These are phyloP conservation scores for Atalantia buxifolia DNA, from an alignment of 345 rosid species.

Conservation along the genomic window DNA sequence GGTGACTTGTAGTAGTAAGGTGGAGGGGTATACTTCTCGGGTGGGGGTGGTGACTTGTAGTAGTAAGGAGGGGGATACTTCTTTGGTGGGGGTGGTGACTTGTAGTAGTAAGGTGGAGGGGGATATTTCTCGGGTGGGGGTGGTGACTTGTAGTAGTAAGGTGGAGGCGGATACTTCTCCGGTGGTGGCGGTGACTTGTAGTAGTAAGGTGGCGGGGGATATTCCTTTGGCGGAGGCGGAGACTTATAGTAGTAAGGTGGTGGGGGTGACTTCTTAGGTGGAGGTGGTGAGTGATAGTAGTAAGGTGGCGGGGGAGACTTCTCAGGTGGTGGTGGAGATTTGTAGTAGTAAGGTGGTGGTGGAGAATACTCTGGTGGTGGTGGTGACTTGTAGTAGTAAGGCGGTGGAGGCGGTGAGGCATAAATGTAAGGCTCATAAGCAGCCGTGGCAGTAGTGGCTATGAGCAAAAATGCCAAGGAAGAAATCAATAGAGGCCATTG, in stretches of 20 bases:
- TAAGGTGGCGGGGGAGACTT: not conserved
- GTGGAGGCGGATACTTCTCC: not conserved
- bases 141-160: constrained; percentile 9
- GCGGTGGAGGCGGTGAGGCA: constrained; percentile 11
- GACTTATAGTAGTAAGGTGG: constrained; percentile 1
- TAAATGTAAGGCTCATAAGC: constrained; percentile 27
- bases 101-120: not conserved
- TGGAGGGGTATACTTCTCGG: not conserved
- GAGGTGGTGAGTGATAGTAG: not conserved
- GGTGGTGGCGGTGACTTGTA: constrained; percentile 20
- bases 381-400: constrained; percentile 14
- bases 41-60: not conserved
- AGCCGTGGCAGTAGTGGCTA: constrained; percentile 18
- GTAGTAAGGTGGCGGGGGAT: constrained; percentile 14
- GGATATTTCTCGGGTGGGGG: constrained; percentile 3
- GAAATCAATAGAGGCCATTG: constrained; percentile 24
- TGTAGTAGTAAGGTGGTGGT: constrained; percentile 6
- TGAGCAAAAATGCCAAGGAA: constrained; percentile 30
- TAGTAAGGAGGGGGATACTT: constrained; percentile 7
- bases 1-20: not conserved
- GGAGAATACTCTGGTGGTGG: constrained; percentile 11
- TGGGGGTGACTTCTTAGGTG: accelerated
- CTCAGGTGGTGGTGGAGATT: not conserved
- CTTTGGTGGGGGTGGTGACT: not conserved
- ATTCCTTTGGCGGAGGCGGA: not conserved